Conservation (phyloP, 202 grass and related monocot genomes). For the Thinopyrum obtusiflorum region DNA sequence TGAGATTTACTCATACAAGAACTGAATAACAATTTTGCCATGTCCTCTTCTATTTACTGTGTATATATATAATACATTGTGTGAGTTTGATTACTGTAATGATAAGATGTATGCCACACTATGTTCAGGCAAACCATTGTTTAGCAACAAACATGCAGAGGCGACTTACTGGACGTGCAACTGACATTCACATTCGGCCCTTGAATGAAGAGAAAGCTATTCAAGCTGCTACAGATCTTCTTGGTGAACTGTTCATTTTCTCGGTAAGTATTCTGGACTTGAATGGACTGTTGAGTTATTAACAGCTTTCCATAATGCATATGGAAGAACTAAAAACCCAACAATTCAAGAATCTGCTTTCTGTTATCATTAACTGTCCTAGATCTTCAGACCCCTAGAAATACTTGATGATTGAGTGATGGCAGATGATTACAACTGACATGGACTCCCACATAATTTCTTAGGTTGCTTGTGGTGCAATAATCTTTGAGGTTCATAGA, state of each 20-base stretch:
- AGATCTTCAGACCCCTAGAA: not conserved
- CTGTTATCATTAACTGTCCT: not conserved
- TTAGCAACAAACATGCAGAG: slow-evolving; percentile 91
- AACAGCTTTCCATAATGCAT: not conserved
- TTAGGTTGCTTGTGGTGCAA: slow-evolving; percentile 71
- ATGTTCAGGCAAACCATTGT: slow-evolving; percentile 76
- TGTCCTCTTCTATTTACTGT: not conserved
- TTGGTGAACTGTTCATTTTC: slow-evolving; percentile 88
- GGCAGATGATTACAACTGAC: slow-evolving; percentile 25
- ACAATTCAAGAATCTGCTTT: not conserved
- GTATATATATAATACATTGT: not conserved
- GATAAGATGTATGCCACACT: slow-evolving; percentile 27
- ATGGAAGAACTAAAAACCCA: not conserved
- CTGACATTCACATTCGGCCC: slow-evolving; percentile 68
- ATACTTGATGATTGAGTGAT: not conserved
- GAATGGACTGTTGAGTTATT: not conserved
- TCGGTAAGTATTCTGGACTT: slow-evolving; percentile 36
- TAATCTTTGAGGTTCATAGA: slow-evolving; percentile 96
- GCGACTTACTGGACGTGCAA: slow-evolving; percentile 68
- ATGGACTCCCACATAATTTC: slow-evolving; percentile 9
- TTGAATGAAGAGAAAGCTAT: slow-evolving; percentile 92
- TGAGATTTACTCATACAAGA: not conserved
- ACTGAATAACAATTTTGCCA: not conserved
- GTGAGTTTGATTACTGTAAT: not conserved
- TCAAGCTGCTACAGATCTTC: slow-evolving; percentile 89